Conservation (phyloP, 768 basidiomycete species). For the Neoboletus magnificus region DNA sequence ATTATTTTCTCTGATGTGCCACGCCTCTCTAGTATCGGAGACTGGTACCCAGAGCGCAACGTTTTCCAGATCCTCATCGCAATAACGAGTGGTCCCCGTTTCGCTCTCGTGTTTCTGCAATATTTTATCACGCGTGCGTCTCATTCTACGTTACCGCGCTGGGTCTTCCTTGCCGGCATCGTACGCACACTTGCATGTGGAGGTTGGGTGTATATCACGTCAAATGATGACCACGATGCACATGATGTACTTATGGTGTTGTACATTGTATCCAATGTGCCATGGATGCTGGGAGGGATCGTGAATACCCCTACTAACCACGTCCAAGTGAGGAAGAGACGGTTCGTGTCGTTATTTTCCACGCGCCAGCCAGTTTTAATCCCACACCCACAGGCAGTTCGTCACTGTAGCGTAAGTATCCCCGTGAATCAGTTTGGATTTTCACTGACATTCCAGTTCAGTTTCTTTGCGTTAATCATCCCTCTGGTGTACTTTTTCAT, state of each 20-base stretch:
- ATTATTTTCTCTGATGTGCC: not conserved
- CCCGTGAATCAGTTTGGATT: not conserved
- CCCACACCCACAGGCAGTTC: constrained; percentile 39
- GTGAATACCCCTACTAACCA: constrained; percentile 47
- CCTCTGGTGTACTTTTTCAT: constrained; percentile 84
- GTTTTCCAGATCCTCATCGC: constrained; percentile 88
- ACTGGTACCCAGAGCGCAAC: constrained; percentile 86
- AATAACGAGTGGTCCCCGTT: constrained; percentile 79
- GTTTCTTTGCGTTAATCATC: constrained; percentile 67
- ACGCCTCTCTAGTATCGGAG: constrained; percentile 65
- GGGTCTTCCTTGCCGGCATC: constrained; percentile 61
- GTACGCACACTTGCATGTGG: constrained; percentile 79
- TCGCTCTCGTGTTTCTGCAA: constrained; percentile 60
- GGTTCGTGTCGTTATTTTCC: constrained; percentile 39
- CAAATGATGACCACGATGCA: constrained; percentile 74
- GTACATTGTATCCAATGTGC: constrained; percentile 80
- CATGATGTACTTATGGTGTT: constrained; percentile 88
- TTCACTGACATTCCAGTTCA: constrained; percentile 26
- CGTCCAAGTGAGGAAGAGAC: constrained; percentile 41
- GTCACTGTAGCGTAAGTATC: constrained; percentile 46
- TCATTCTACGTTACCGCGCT: constrained; percentile 41
- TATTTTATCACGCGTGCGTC: constrained; percentile 54
- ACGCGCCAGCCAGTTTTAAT: not conserved
- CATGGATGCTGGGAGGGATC: constrained; percentile 83
- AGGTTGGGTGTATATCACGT: constrained; percentile 91